Evolutionary conservation across 2,329 filamentous ascomycete genomes (phyloP).

Genomic region (Hypomyces perniciosus): DNA sequence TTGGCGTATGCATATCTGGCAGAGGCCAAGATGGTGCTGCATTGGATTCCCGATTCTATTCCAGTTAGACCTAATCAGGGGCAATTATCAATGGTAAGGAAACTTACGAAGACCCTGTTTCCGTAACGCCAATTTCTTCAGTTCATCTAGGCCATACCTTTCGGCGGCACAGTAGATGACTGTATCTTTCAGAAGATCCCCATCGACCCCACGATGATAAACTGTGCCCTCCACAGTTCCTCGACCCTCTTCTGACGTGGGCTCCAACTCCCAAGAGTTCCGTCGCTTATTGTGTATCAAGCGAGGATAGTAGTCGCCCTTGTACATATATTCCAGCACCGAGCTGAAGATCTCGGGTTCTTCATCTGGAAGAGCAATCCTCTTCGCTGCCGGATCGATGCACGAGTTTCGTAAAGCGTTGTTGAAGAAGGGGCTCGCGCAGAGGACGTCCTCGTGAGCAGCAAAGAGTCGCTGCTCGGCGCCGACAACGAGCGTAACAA

Average conservation of each 20-base stretch:
- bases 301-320: slow-evolving; percentile 86
- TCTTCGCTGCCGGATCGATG: slow-evolving; percentile 45
- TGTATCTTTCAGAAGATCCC: slow-evolving; percentile 76
- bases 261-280: slow-evolving; percentile 78
- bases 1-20: slow-evolving; percentile 87
- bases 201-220: slow-evolving; percentile 58
- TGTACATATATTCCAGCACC: slow-evolving; percentile 86
- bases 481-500: slow-evolving; percentile 78
- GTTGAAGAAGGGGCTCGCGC: slow-evolving; percentile 69
- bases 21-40: slow-evolving; percentile 76
- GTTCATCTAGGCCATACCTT: slow-evolving; percentile 73
- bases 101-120: slow-evolving; percentile 78
- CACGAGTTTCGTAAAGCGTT: slow-evolving; percentile 30
- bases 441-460: slow-evolving; percentile 81
- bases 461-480: slow-evolving; percentile 81
- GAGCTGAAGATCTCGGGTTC: slow-evolving; percentile 88
- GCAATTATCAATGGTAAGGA: background rate
- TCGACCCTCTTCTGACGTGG: slow-evolving; percentile 40
- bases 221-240: slow-evolving; percentile 57
- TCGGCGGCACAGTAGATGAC: slow-evolving; percentile 86
- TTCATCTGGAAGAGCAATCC: slow-evolving; percentile 75
- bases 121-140: slow-evolving; percentile 76
- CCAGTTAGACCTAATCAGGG: slow-evolving; percentile 9
- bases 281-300: slow-evolving; percentile 75
- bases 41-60: slow-evolving; percentile 69